Evolutionary conservation across 2,329 filamentous ascomycete species (phyloP).

Genomic region (Neonectria punicea): DNA sequence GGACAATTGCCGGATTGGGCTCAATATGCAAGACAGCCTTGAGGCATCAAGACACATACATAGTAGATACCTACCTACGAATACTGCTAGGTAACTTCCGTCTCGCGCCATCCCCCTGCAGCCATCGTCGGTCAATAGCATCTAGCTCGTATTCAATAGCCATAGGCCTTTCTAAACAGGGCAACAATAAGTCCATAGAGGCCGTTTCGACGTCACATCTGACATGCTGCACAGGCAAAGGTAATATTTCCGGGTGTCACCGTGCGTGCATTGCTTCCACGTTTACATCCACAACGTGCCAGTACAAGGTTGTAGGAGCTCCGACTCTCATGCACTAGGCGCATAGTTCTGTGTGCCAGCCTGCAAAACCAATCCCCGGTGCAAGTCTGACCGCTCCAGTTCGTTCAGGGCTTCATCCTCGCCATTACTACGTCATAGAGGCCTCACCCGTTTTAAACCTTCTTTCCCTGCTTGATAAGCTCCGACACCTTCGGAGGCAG

Average conservation of each 20-base stretch:
- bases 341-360: conserved; percentile 3
- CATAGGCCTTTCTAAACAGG: neutral
- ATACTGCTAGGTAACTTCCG: neutral
- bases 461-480: conserved; percentile 70
- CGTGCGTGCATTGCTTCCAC: conserved; percentile 1
- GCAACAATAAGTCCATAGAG: neutral
- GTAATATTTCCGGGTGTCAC: neutral
- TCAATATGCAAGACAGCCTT: neutral
- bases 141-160: neutral
- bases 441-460: conserved; percentile 54
- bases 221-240: neutral
- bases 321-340: neutral
- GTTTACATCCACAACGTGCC: neutral
- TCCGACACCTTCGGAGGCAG: conserved; percentile 92
- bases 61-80: no score
- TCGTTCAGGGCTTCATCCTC: neutral
- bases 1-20: neutral
- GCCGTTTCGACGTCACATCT: neutral
- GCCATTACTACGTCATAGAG: neutral
- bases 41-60: neutral
- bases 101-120: neutral
- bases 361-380: conserved; percentile 18
- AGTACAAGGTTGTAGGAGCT: neutral
- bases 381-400: conserved; percentile 8
- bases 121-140: neutral